Conservation (phyloP, 768 basidiomycete species). For the Suillus bovinus region DNA sequence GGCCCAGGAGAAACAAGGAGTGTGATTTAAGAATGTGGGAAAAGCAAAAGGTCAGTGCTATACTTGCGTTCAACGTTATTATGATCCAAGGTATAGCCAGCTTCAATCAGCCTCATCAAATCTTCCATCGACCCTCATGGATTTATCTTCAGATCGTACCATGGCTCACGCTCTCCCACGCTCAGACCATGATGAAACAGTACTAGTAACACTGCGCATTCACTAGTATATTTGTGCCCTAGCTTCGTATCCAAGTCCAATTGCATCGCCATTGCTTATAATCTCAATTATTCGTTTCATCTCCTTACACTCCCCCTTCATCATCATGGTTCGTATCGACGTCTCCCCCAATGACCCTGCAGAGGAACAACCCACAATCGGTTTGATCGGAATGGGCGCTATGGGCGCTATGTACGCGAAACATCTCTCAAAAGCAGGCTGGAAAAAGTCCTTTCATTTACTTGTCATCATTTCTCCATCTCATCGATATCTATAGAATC, state of each 20-base stretch:
- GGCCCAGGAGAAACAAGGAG: no score
- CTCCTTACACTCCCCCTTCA: neutral
- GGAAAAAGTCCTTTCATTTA: constrained; percentile 61
- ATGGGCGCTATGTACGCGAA: constrained; percentile 96
- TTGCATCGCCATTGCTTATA: neutral
- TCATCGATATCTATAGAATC: constrained; percentile 53
- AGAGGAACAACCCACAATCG: constrained; percentile 72
- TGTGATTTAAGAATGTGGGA: no score
- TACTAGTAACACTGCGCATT: neutral
- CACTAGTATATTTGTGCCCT: neutral
- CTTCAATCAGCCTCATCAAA: neutral
- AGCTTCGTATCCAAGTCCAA: neutral
- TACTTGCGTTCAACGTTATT: no score
- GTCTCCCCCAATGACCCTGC: constrained; percentile 36
- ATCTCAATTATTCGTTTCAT: no score
- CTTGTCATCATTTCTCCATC: constrained; percentile 18
- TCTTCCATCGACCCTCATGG: no score
- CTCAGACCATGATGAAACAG: neutral
- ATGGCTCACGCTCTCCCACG: constrained; percentile 6
- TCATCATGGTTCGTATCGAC: constrained; percentile 25
- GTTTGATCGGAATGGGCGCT: constrained; percentile 95
- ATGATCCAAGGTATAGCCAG: no score
- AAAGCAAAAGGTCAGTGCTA: no score
- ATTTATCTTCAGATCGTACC: no score
- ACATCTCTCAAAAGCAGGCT: constrained; percentile 75